A percentile compares a stretch with the other conserved stretches of the same genome.
These are phyloP conservation scores for Primulina huaijiensis DNA, from an alignment of 257 asterid species.

Conservation along the genomic window DNA sequence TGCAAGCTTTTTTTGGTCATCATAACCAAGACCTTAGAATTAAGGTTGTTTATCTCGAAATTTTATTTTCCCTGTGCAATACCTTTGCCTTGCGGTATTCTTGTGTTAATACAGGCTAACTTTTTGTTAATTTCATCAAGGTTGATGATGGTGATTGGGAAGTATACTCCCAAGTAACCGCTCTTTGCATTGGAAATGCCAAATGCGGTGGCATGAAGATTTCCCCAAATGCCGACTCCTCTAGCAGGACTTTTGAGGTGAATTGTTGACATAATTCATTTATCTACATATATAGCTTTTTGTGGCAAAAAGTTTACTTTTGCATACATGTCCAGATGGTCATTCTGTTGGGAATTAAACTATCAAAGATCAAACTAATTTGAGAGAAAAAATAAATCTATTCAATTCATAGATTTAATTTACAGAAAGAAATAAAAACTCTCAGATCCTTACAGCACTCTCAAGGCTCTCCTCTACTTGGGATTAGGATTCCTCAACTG, in stretches of 20 bases:
- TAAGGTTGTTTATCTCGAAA: constrained; percentile 46
- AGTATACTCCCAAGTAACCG: constrained; percentile 72
- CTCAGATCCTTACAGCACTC: no score
- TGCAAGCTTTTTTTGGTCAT: constrained; percentile 80
- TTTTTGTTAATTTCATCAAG: constrained; percentile 37
- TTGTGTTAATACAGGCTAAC: constrained; percentile 1
- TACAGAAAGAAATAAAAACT: no score
- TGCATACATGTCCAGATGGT: constrained; percentile 50
- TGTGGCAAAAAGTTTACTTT: constrained; percentile 11
- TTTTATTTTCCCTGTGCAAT: neutral
- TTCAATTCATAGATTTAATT: no score
- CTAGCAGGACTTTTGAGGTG: constrained; percentile 72
- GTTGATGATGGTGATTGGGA: constrained; percentile 83
- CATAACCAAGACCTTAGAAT: constrained; percentile 70
- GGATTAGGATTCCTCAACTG: no score
- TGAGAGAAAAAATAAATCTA: no score
- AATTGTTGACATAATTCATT: constrained; percentile 21
- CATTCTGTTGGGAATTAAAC: no score
- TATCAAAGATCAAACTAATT: no score
- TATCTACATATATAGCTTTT: neutral
- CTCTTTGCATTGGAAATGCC: constrained; percentile 90
- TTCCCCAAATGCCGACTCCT: constrained; percentile 72
- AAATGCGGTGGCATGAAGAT: constrained; percentile 97
- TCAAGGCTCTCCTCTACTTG: no score
- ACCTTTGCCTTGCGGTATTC: neutral